A percentile compares a stretch with the other conserved stretches of the same genome.
These are phyloP conservation scores for Neurospora sp. DNA, from an alignment of 495 filamentous ascomycete species.

Conservation along the genomic window DNA sequence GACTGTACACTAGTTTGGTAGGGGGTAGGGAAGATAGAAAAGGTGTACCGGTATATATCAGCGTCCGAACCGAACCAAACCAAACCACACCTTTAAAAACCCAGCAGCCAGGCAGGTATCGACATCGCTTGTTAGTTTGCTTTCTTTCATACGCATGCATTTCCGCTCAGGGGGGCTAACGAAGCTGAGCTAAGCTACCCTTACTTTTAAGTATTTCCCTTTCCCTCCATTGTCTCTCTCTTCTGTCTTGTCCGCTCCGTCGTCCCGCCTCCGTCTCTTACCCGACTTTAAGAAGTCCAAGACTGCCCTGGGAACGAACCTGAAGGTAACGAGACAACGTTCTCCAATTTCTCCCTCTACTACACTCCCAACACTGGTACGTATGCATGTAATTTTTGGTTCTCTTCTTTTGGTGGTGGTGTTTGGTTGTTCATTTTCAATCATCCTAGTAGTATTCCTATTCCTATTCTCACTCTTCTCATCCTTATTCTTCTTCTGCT, in stretches of 20 bases:
- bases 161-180: no score
- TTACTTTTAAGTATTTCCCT: not conserved
- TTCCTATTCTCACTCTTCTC: not conserved
- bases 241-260: no score
- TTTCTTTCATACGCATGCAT: no score
- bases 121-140: no score
- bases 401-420: not conserved
- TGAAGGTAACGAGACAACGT: not conserved
- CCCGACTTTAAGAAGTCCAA: not conserved
- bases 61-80: no score
- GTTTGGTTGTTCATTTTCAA: not conserved
- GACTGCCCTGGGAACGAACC: not conserved
- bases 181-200: no score
- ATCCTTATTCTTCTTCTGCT: not conserved
- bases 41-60: no score
- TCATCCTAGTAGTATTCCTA: not conserved
- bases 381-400: not conserved
- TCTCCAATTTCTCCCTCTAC: not conserved
- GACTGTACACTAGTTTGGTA: no score
- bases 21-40: no score
- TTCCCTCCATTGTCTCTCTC: not conserved
- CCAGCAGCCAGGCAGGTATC: no score
- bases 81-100: no score
- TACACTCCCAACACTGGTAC: not conserved
- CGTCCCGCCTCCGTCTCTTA: not conserved